Base-by-base conservation (phyloP, 495 filamentous ascomycete genomes). In the Lepraria neglecta region DNA sequence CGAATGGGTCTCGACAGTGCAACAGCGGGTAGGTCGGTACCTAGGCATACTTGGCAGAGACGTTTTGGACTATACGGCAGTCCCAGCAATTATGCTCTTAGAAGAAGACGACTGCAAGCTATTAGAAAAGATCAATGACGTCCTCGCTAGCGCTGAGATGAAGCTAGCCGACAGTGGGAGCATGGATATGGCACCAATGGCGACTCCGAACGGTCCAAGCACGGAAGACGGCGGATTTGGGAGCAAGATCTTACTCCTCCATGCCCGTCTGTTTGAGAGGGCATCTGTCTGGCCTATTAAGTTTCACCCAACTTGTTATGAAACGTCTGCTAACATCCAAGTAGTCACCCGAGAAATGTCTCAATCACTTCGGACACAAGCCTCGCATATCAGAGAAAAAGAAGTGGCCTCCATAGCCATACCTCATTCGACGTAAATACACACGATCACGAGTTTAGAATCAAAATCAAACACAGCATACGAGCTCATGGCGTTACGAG, bases 1-100 rank as follows among this genome's bases (percentile, higher is more conserved):
- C 1, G 94, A 98, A 73, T 98, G 94, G 94, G 83, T 95, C 46
- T 88, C 88, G 15, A 96, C 92, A 0, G 87, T 98, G 11, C 94
- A 98, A 72, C 91, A 97, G 71, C 88, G 94, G 11, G 89, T 97
- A 52, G 95, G 92, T 0, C 83, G 86, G 3, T 95, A 90, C 67
- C 74, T 97, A 9, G 94, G 94, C 3, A 82, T 96, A 9, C 80
- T 98, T 19, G 91, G 94, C 30, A 86, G 84, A 48, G 90, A 95
- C 52, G 80, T 88, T 4, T 81, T 90, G 52, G 89, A 96, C 68
- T 77, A 88, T 48, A 78, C 77, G 3, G 84, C 89, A 55, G 87
- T 92, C 3, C 88, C 90, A 0, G 89, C 84, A 9, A 85, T 95
- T 60, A 87, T 96, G 86, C 82, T 97, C 33, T 81, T 98, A 15